A percentile compares a stretch with the other conserved stretches of the same genome.
Evolutionary conservation across 257 asterid species (phyloP).

Genomic region (Gardenia jasminoides): DNA sequence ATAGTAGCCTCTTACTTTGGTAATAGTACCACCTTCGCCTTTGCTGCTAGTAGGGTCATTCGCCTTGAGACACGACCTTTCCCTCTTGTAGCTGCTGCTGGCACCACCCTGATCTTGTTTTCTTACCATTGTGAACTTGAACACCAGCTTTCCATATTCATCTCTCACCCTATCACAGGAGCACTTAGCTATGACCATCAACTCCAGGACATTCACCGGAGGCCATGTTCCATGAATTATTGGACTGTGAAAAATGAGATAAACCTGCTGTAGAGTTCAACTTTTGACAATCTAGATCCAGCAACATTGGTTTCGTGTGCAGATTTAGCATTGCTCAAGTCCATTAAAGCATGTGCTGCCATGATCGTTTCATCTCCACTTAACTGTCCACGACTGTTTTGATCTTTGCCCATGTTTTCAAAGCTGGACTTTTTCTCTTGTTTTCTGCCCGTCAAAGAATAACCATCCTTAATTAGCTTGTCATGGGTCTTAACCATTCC

Average conservation of each 20-base stretch:
- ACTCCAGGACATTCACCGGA: background rate
- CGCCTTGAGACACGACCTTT: background rate
- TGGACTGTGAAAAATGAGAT: background rate
- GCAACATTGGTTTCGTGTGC: background rate
- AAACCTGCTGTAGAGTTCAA: background rate
- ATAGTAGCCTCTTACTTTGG: background rate
- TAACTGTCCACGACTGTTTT: background rate
- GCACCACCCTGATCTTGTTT: background rate
- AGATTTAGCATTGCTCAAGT: background rate
- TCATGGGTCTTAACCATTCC: background rate
- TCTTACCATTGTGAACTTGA: slow-evolving; percentile 35
- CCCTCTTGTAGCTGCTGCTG: background rate
- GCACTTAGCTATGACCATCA: background rate
- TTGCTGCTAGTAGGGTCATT: background rate
- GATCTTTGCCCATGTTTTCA: background rate
- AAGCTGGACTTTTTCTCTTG: background rate
- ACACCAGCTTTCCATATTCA: slow-evolving; percentile 14
- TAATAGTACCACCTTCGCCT: background rate
- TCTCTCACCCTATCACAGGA: slow-evolving; percentile 24
- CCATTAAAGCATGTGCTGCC: background rate
- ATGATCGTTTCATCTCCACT: background rate
- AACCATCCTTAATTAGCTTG: background rate
- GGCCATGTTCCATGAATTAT: background rate
- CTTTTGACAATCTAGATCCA: background rate
- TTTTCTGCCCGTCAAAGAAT: background rate